Conservation (phyloP, 306 rosid species). For the Bauhinia variegata region DNA sequence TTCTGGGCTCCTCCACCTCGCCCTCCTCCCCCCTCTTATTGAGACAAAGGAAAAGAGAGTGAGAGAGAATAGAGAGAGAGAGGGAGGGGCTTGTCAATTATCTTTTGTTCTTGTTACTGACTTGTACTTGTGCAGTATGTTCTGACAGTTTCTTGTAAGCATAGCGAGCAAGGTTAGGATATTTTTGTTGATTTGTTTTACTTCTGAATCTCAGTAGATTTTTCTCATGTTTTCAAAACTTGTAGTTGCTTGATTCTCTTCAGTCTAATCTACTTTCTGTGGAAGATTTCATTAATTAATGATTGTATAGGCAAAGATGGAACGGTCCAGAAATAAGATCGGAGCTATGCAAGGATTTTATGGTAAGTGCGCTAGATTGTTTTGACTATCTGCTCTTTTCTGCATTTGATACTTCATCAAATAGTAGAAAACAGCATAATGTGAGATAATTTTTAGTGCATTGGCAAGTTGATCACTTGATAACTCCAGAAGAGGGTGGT, state of each 20-base stretch:
- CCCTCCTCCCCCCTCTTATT: slow-evolving; percentile 77
- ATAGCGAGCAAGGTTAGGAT: slow-evolving; percentile 39
- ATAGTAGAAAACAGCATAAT: not conserved
- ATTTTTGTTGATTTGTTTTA: slow-evolving; percentile 37
- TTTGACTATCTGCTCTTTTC: slow-evolving; percentile 2
- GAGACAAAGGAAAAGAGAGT: not conserved
- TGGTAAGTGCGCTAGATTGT: slow-evolving; percentile 31
- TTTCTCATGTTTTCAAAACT: slow-evolving; percentile 3
- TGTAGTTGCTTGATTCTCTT: slow-evolving; percentile 33
- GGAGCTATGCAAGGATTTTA: slow-evolving; percentile 32
- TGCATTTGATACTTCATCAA: not conserved
- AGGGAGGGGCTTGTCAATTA: not conserved
- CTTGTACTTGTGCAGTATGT: slow-evolving; percentile 39
- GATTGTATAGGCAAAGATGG: slow-evolving; percentile 38
- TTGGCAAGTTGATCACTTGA: not conserved
- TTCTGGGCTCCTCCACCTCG: slow-evolving; percentile 74
- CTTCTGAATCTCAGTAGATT: slow-evolving; percentile 9
- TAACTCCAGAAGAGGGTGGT: not conserved
- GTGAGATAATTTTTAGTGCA: not conserved
- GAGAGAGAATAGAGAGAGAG: not conserved
- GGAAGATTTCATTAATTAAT: slow-evolving; percentile 9
- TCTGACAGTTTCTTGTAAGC: slow-evolving; percentile 50
- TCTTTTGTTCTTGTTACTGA: slow-evolving; percentile 34
- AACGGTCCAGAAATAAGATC: slow-evolving; percentile 29
- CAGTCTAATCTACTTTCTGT: slow-evolving; percentile 5